Evolutionary conservation across 106 monocot genomes (phyloP).

Genomic region (Cymbidium sinense): DNA sequence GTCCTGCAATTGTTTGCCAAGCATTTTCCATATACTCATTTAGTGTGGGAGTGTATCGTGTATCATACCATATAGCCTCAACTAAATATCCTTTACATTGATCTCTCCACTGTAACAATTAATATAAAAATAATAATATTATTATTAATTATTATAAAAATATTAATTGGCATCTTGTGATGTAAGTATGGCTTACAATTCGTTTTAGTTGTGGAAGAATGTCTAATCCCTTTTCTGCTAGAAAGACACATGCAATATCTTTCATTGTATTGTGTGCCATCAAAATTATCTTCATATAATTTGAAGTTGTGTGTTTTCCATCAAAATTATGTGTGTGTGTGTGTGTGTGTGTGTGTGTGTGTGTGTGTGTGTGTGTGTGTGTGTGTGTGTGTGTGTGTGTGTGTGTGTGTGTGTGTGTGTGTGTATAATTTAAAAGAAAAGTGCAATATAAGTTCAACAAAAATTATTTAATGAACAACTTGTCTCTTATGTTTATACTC

Average conservation of each 20-base stretch:
- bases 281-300: background rate
- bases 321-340: no score
- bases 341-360: no score
- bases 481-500: no score
- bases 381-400: no score
- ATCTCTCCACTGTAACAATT: background rate
- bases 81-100: background rate
- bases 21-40: background rate
- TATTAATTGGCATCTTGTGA: background rate
- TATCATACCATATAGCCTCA: background rate
- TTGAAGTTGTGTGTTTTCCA: background rate
- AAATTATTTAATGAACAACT: no score
- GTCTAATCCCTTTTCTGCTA: background rate
- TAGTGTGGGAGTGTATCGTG: background rate
- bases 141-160: background rate
- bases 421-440: no score
- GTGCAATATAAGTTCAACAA: no score
- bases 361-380: no score
- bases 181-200: background rate
- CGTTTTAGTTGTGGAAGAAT: slow-evolving; percentile 5
- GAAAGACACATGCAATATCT: background rate
- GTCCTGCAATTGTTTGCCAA: background rate
- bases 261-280: background rate
- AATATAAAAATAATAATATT: background rate
- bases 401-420: no score